Conservation (phyloP, 768 basidiomycete genomes). For the Naganishia kalamii region DNA sequence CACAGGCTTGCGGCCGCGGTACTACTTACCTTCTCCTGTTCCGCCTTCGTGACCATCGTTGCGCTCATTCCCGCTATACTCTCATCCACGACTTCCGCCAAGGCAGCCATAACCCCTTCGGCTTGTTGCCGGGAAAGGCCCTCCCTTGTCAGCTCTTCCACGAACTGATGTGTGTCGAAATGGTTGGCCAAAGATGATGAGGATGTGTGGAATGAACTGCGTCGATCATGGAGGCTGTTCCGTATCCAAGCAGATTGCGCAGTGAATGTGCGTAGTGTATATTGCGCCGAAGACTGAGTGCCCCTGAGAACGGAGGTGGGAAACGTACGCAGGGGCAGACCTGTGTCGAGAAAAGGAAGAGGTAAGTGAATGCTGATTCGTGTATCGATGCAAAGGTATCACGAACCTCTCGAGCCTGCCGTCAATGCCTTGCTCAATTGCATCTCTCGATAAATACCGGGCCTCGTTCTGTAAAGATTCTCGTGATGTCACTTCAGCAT, state of each 20-base stretch:
- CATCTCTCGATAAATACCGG: not conserved
- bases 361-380: not conserved
- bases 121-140: conserved; percentile 86
- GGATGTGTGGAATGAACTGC: conserved; percentile 11
- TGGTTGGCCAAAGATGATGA: conserved; percentile 47
- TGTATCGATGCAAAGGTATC: not conserved
- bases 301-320: too few relatives aligned
- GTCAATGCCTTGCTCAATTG: not conserved
- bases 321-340: not conserved
- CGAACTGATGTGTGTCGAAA: conserved; percentile 93
- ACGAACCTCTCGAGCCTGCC: conserved; percentile 7
- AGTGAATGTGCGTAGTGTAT: too few relatives aligned
- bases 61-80: conserved; percentile 91
- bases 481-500: too few relatives aligned
- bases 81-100: conserved; percentile 96
- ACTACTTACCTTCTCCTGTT: conserved; percentile 77
- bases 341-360: not conserved
- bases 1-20: not conserved
- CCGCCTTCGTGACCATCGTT: conserved; percentile 91
- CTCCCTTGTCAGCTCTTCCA: conserved; percentile 79
- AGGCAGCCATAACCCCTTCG: conserved; percentile 92
- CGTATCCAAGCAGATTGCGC: not conserved
- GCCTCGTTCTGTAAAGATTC: not conserved
- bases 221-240: not conserved
- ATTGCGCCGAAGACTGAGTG: not conserved